These are phyloP conservation scores for Sorghum bicolor DNA, from an alignment of 176 grass and related monocot species.

Conservation along the genomic window DNA sequence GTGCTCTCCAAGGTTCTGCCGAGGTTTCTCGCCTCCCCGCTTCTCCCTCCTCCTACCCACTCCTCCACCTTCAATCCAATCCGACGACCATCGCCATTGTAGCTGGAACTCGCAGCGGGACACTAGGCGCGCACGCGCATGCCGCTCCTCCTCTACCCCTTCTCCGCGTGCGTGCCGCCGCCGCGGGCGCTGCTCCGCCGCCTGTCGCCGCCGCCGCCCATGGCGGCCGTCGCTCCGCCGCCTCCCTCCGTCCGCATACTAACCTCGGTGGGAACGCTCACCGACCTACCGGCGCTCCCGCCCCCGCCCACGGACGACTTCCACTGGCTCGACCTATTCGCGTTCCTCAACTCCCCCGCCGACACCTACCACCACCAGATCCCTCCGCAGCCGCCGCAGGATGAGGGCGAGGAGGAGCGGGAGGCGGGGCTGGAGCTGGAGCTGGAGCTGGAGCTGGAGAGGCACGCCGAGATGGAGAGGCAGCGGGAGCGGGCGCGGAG, in stretches of 20 bases:
- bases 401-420: not conserved
- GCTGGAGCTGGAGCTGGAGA: slow-evolving; percentile 24
- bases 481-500: slow-evolving; percentile 21
- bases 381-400: not conserved
- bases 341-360: slow-evolving; percentile 47
- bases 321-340: slow-evolving; percentile 63
- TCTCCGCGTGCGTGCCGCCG: slow-evolving; percentile 41
- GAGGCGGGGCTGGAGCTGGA: not conserved
- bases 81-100: slow-evolving; percentile 1
- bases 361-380: slow-evolving; percentile 47
- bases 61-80: not conserved
- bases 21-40: slow-evolving; percentile 35
- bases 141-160: slow-evolving; percentile 49
- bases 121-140: slow-evolving; percentile 39
- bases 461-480: not conserved
- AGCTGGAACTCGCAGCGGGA: not conserved
- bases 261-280: not conserved
- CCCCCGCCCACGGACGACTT: slow-evolving; percentile 35
- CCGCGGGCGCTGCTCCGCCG: slow-evolving; percentile 44
- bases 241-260: not conserved
- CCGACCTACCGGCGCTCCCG: not conserved
- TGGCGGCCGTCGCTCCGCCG: slow-evolving; percentile 38
- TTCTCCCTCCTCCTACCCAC: not conserved
- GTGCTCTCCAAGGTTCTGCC: slow-evolving; percentile 31
- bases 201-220: slow-evolving; percentile 50